Conservation (phyloP, 768 basidiomycete species). For the Pleurotus tuber-regium region DNA sequence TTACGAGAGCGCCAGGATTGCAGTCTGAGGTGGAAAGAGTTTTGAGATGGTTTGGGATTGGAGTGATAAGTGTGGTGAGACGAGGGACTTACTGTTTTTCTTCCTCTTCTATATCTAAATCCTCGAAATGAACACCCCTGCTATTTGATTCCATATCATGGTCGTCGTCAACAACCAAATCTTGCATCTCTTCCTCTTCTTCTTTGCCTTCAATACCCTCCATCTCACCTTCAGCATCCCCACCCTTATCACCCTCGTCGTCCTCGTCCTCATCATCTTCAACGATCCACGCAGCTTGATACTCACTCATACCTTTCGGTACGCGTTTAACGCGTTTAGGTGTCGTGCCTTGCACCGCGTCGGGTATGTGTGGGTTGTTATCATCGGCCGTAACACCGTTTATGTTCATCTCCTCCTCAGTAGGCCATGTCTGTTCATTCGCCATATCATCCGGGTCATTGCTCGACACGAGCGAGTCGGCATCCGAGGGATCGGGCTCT, state of each 20-base stretch:
- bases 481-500: conserved; percentile 58
- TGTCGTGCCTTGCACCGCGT: conserved; percentile 69
- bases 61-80: too few species aligned
- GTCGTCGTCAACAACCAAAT: conserved; percentile 50
- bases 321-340: conserved; percentile 78
- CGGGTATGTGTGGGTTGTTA: conserved; percentile 43
- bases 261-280: conserved; percentile 68
- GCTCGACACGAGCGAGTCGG: conserved; percentile 83
- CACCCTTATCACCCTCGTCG: conserved; percentile 42
- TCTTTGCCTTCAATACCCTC: conserved; percentile 37
- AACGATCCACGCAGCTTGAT: conserved; percentile 95
- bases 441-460: conserved; percentile 87
- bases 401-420: conserved; percentile 85
- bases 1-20: conserved; percentile 54
- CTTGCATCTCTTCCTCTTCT: conserved; percentile 64
- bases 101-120: conserved; percentile 83
- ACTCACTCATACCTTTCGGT: conserved; percentile 95
- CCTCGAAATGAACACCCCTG: conserved; percentile 61
- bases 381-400: conserved; percentile 23
- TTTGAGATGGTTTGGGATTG: conserved; percentile 4
- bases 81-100: conserved; percentile 79
- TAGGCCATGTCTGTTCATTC: conserved; percentile 99
- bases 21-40: conserved; percentile 42
- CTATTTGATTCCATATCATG: conserved; percentile 55
- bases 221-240: conserved; percentile 27